These are phyloP conservation scores for Ascoidea tarda DNA, from an alignment of 805 yeast species.

Conservation along the genomic window DNA sequence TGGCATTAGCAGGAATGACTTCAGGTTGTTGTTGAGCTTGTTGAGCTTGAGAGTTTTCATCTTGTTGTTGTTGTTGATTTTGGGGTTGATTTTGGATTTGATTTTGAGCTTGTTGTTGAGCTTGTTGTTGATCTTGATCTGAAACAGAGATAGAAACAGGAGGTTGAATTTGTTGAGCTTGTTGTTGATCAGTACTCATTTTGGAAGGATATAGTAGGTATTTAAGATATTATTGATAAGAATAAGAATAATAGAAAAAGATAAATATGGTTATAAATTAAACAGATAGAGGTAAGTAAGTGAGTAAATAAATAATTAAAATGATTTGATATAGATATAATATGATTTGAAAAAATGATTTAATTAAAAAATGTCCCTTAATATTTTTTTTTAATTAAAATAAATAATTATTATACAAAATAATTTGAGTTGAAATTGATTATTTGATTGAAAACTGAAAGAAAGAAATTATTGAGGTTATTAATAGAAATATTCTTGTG, in stretches of 20 bases:
- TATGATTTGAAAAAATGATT: too few relatives aligned
- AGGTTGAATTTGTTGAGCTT: background rate
- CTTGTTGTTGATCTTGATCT: conserved; percentile 3
- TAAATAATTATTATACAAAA: too few relatives aligned
- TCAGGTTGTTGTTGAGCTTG: conserved; percentile 12
- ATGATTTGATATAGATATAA: background rate
- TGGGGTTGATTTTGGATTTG: conserved; percentile 5
- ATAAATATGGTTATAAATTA: too few relatives aligned
- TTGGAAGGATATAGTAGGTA: background rate
- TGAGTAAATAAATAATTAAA: too few relatives aligned
- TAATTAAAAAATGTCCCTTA: too few relatives aligned
- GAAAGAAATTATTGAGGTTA: too few relatives aligned
- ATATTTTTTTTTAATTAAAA: too few relatives aligned
- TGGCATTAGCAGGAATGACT: conserved; percentile 50
- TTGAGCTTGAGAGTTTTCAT: conserved; percentile 1
- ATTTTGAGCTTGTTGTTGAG: conserved; percentile 4
- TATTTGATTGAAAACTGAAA: too few relatives aligned
- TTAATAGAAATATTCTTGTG: too few relatives aligned
- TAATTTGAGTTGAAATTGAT: too few relatives aligned
- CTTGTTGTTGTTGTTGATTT: conserved; percentile 4
- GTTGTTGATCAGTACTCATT: conserved; percentile 1
- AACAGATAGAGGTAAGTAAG: too few relatives aligned
- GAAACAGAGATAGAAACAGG: background rate
- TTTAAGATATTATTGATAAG: too few relatives aligned
- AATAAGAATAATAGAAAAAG: background rate